These are phyloP conservation scores for Mucor irregularis DNA, from an alignment of 371 early-diverging fungal genomes.

Conservation along the genomic window DNA sequence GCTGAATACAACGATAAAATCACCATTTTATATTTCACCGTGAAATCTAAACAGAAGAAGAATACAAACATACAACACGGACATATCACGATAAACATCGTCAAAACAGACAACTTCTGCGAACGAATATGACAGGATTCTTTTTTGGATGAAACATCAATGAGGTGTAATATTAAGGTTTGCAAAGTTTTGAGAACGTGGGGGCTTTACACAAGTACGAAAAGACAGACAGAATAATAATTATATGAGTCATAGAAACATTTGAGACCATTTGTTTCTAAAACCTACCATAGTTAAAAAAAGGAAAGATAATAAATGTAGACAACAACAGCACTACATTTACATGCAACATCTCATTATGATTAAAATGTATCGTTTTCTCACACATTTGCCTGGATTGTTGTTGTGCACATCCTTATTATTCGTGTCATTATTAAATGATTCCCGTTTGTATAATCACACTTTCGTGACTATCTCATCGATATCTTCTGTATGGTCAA, in stretches of 20 bases:
- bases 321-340: neutral
- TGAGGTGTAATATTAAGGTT: conserved; percentile 3
- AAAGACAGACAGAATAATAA: neutral
- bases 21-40: neutral
- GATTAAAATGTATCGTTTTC: too few relatives aligned
- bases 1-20: neutral
- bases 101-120: conserved; percentile 3
- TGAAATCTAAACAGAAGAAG: neutral
- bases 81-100: conserved; percentile 8
- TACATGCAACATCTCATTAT: conserved; percentile 1
- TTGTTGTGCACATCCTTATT: too few relatives aligned
- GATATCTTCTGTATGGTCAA: too few relatives aligned
- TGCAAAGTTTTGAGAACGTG: conserved; percentile 1
- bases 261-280: conserved; percentile 28
- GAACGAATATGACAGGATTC: conserved; percentile 19
- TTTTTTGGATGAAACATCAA: conserved; percentile 20
- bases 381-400: too few relatives aligned
- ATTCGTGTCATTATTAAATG: too few relatives aligned
- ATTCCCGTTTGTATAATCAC: too few relatives aligned
- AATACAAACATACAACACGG: conserved; percentile 3
- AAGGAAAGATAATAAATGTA: neutral
- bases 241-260: conserved; percentile 15
- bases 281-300: neutral
- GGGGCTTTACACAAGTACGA: neutral
- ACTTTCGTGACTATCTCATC: too few relatives aligned